These are phyloP conservation scores for Rheum nobile DNA, from an alignment of 148 eudicot genomes.

Conservation along the genomic window DNA sequence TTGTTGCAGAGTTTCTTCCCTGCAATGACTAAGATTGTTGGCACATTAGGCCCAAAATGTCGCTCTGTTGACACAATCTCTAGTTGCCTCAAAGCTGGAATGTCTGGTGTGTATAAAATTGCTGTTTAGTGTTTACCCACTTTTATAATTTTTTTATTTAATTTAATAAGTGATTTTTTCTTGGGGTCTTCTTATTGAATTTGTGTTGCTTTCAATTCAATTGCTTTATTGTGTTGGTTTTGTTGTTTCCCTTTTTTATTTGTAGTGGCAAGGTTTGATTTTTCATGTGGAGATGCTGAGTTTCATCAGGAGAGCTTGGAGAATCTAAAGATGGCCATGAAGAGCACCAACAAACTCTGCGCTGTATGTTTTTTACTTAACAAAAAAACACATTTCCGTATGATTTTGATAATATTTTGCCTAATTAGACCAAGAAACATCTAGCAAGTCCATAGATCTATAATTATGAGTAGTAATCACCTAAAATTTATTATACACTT, in stretches of 20 bases:
- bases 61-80: conserved; percentile 69
- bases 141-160: not conserved
- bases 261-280: conserved; percentile 86
- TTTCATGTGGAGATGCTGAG: conserved; percentile 75
- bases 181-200: not conserved
- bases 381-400: not conserved
- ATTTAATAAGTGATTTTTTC: not conserved
- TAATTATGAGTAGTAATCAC: too few species aligned
- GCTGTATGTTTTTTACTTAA: conserved; percentile 54
- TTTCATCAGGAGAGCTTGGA: conserved; percentile 82
- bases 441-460: not conserved
- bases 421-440: not conserved
- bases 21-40: conserved; percentile 92
- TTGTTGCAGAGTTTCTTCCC: conserved; percentile 55
- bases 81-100: conserved; percentile 71
- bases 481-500: too few species aligned
- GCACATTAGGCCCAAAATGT: conserved; percentile 84
- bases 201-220: not conserved
- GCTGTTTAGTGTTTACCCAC: not conserved
- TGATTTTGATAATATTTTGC: not conserved
- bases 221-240: not conserved
- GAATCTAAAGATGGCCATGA: conserved; percentile 71
- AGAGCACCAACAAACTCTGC: conserved; percentile 72
- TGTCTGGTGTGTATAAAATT: conserved; percentile 55
- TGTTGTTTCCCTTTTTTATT: not conserved